Base-by-base conservation (phyloP, 176 grass and related monocot species). In the Avena sativa region DNA sequence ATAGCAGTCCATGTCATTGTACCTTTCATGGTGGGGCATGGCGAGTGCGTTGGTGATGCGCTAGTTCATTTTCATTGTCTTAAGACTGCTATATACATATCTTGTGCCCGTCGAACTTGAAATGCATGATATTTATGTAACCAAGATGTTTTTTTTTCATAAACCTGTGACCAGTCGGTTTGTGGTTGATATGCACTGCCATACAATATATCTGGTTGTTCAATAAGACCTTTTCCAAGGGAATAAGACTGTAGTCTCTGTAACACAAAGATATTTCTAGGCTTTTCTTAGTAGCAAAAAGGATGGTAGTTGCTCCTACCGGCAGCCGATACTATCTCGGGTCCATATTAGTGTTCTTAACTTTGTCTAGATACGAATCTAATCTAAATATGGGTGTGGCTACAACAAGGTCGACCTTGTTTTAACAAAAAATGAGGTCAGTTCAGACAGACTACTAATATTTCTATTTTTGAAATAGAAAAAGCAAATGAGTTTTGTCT, bases 51-150 rank as follows among this genome's bases (percentile, higher is more conserved):
- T 49, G n/a, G 40, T 34, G 40, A n/a, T 74, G 40, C 34, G 23
- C 44, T 74, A 13, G 70, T 62, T 61, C 71, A 30, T 48, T 49
- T 67, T 84, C 57, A 76, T 63, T 64, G 49, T 75, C 16, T 49
- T 61, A 75, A 74, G 55, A 56, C 4, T 13, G 21, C 15, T 17
- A 16, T 30, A 9, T 74, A 8, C 58, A 28, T 73, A 49, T 75
- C 43, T 15, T 49, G 53, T 84, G 55, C 56, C 3, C 21, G 40
- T 34, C 34, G 71, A 71, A 49, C 56, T 63, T 56, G 10, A 36
- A 23, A 50, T 64, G 56, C 57, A 63, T 63, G 71, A 84, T 84
- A 84, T 84, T 64, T 76, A 63, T 84, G 23, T 9, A 64, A 76
- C 17, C 9, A 1, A 36, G 57, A 51, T 84, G 0, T 76, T 84